These are phyloP conservation scores for Phaeotremella skinneri DNA, from an alignment of 768 basidiomycete genomes.

Conservation along the genomic window DNA sequence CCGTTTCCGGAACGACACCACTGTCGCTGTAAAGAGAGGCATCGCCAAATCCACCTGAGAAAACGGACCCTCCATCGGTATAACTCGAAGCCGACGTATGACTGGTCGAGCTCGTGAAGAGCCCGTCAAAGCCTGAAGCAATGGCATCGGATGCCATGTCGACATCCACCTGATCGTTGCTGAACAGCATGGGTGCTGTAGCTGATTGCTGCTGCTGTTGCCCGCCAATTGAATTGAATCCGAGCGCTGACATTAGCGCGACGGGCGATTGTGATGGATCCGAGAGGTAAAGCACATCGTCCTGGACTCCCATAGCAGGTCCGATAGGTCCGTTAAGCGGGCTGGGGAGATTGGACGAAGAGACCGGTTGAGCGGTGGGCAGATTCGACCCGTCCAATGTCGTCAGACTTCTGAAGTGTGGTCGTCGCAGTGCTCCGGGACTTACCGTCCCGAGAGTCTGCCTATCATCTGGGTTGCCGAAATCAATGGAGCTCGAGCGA, in stretches of 20 bases:
- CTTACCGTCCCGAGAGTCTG: conserved; percentile 28
- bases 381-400: conserved; percentile 3
- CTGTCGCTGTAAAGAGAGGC: conserved; percentile 36
- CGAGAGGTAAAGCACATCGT: conserved; percentile 28
- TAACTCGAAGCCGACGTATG: conserved; percentile 29
- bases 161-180: conserved; percentile 21
- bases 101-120: conserved; percentile 25
- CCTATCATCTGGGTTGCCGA: not conserved
- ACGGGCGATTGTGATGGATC: conserved; percentile 22
- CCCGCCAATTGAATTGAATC: conserved; percentile 13
- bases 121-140: conserved; percentile 29
- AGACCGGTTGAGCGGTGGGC: conserved; percentile 10
- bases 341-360: conserved; percentile 24
- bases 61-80: conserved; percentile 28
- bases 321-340: conserved; percentile 8
- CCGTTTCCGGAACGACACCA: conserved; percentile 33
- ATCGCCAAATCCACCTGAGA: conserved; percentile 22
- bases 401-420: conserved; percentile 27
- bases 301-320: conserved; percentile 3
- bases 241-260: conserved; percentile 21
- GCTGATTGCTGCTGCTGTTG: conserved; percentile 21
- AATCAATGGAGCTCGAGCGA: conserved; percentile 1
- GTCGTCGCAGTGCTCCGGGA: conserved; percentile 32
- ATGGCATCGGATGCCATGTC: conserved; percentile 28
- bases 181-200: conserved; percentile 20